Evolutionary conservation across 768 basidiomycete species (phyloP).

Genomic region (Tricholoma furcatifolium): DNA sequence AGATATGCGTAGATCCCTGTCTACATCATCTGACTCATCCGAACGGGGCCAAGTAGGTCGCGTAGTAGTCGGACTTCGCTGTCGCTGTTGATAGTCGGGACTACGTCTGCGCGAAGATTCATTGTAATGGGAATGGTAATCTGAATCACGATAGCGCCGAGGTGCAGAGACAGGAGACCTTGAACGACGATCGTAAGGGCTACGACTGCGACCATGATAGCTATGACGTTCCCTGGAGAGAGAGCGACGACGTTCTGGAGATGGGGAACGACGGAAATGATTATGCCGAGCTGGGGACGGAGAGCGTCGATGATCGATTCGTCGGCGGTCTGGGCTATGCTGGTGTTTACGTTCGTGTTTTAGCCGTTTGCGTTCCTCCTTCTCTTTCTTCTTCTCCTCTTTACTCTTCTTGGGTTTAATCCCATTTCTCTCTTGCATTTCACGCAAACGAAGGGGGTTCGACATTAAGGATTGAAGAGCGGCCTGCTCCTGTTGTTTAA

Average conservation of each 20-base stretch:
- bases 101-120: conserved; percentile 29
- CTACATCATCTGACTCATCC: conserved; percentile 50
- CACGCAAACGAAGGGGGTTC: conserved; percentile 81
- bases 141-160: conserved; percentile 23
- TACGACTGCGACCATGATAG: no score
- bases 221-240: no score
- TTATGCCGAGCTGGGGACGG: conserved; percentile 30
- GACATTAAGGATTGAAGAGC: conserved; percentile 84
- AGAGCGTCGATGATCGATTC: conserved; percentile 19
- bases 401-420: conserved; percentile 79
- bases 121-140: conserved; percentile 26
- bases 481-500: conserved; percentile 97
- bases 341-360: conserved; percentile 38
- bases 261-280: conserved; percentile 45
- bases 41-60: conserved; percentile 45
- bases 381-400: conserved; percentile 55
- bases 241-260: conserved; percentile 39
- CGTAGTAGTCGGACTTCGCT: conserved; percentile 28
- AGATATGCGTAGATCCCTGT: conserved; percentile 24
- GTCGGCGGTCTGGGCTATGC: conserved; percentile 16
- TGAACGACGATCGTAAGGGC: conserved; percentile 19
- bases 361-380: conserved; percentile 42
- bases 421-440: conserved; percentile 80
- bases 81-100: conserved; percentile 31
- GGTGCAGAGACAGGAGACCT: conserved; percentile 38